phyloP scores from a whole-genome alignment of 106 monocot species.

The Triglochin maritima region DNA sequence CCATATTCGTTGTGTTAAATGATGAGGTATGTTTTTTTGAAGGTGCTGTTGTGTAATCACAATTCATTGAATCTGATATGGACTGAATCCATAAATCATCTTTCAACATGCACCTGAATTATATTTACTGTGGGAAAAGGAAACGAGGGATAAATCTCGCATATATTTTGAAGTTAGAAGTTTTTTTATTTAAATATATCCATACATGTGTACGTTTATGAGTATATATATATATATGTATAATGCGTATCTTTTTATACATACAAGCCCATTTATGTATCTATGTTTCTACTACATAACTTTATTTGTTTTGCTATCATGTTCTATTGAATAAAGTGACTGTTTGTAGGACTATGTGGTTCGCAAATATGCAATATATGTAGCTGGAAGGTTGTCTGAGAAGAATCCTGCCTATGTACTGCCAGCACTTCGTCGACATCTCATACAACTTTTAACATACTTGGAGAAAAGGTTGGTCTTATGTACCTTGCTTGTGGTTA shows the following conservation, averaged over 20 bases:
- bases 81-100: too few relatives aligned
- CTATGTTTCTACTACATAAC: too few relatives aligned
- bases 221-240: too few relatives aligned
- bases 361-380: slow-evolving; percentile 66
- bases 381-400: slow-evolving; percentile 91
- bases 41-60: neutral
- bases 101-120: too few relatives aligned
- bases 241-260: too few relatives aligned
- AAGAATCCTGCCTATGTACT: slow-evolving; percentile 98
- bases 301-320: neutral
- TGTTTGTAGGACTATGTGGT: slow-evolving; percentile 57
- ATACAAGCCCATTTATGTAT: too few relatives aligned
- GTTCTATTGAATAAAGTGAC: neutral
- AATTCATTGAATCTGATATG: too few relatives aligned
- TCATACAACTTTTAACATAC: slow-evolving; percentile 80
- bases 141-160: too few relatives aligned
- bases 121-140: too few relatives aligned
- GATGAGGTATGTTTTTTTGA: slow-evolving; percentile 59
- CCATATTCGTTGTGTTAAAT: slow-evolving; percentile 89
- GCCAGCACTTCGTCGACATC: slow-evolving; percentile 90
- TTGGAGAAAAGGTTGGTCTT: slow-evolving; percentile 65
- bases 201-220: too few relatives aligned
- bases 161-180: too few relatives aligned
- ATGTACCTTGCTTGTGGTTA: neutral
- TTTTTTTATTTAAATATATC: too few relatives aligned